Base-by-base conservation (phyloP, 2,329 filamentous ascomycete species). In the Coleophoma eucalyptorum region DNA sequence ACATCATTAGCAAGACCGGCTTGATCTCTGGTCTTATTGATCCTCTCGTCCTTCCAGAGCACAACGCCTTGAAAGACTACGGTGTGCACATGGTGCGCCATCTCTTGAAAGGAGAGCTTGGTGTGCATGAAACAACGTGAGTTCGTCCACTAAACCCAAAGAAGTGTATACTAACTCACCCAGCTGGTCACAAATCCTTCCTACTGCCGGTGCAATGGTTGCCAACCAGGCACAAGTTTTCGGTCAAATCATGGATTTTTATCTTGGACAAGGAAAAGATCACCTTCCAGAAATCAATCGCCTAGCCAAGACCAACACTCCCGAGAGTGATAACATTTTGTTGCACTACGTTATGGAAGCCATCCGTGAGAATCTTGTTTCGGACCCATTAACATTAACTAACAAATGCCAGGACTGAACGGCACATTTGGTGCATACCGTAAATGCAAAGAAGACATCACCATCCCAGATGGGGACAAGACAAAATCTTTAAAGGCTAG, bases 191-290 rank as follows among this genome's bases (percentile, higher is more conserved):
- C 26, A 26, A 26, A 26, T 26, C 26, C 43, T 66, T 21, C 87
- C 88, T 0, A 83, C 83, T 0, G 81, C 83, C 1, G 78, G 77
- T 4, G 80, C 84, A 1, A 79, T 87, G 66, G 83, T 89, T 7
- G 83, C 88, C 1, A 88, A 83, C 59, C 86, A 91, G 64, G 83
- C 80, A 2, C 81, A 88, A 61, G 73, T 87, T 60, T 90, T 91
- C 63, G 81, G 85, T 1, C 85, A 89, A 69, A 76, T 86, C 2
- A 73, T 90, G 16, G 87, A 91, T 63, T 90, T 81, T 69, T 91
- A 87, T 63, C 75, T 91, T 4, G 78, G 80, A 0, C 68, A 78
- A 31, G 79, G 81, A 57, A 68, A 73, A 50, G 57, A 71, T 12
- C 73, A 90, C 60, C 67, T 87, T 1, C 72, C 79, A 0, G 79